Percentiles rank a stretch among this genome's conserved stretches.
phyloP scores from a whole-genome alignment of 495 filamentous ascomycete genomes.

The Aeminium ludgeri region DNA sequence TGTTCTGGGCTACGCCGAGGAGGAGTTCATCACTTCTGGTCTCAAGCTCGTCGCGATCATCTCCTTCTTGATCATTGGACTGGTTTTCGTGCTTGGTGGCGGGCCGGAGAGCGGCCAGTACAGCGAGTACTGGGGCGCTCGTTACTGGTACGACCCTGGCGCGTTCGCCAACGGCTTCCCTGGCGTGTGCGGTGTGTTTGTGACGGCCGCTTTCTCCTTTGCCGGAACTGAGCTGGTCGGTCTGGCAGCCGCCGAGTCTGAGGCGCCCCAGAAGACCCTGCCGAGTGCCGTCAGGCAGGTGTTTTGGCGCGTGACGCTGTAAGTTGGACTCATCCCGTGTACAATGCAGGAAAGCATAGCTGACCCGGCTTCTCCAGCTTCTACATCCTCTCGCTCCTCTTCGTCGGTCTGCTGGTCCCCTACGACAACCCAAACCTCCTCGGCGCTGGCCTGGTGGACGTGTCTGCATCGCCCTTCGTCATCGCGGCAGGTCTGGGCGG shows the following conservation, averaged over 20 bases:
- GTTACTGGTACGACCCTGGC: slow-evolving; percentile 34
- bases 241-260: slow-evolving; percentile 32
- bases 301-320: slow-evolving; percentile 33
- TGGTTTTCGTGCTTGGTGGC: slow-evolving; percentile 19
- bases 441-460: slow-evolving; percentile 12
- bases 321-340: not conserved
- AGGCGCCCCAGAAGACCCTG: slow-evolving; percentile 29
- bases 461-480: slow-evolving; percentile 23
- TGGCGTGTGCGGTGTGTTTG: slow-evolving; percentile 49
- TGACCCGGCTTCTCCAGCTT: slow-evolving; percentile 7
- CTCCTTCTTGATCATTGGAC: slow-evolving; percentile 28
- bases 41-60: slow-evolving; percentile 34
- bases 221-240: slow-evolving; percentile 40
- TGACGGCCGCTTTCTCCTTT: slow-evolving; percentile 51
- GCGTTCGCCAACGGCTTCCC: slow-evolving; percentile 56
- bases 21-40: slow-evolving; percentile 33
- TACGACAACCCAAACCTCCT: slow-evolving; percentile 21
- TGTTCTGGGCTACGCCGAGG: slow-evolving; percentile 36
- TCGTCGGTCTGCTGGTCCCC: slow-evolving; percentile 25
- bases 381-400: slow-evolving; percentile 22
- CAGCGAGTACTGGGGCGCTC: slow-evolving; percentile 24
- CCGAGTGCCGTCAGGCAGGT: slow-evolving; percentile 32
- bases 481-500: slow-evolving; percentile 25
- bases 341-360: not conserved
- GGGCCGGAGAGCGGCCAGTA: slow-evolving; percentile 25